A percentile compares a stretch with the other conserved stretches of the same genome.
phyloP scores from a whole-genome alignment of 805 yeast species.

The Wickerhamomyces mucosus region DNA sequence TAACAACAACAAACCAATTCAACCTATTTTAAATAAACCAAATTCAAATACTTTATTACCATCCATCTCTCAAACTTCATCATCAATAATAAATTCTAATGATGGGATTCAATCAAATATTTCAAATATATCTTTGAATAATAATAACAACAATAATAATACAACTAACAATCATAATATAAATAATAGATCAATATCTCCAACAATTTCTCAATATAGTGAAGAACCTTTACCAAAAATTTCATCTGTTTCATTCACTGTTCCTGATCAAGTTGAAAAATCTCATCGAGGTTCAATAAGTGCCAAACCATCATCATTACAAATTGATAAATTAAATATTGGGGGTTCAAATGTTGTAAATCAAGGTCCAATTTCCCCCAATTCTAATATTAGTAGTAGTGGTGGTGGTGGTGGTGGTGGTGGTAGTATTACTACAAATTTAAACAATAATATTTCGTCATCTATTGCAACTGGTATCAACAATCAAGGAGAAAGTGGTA shows the following conservation, averaged over 20 bases:
- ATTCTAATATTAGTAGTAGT: too few relatives aligned
- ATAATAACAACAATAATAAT: too few relatives aligned
- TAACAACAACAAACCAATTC: too few relatives aligned
- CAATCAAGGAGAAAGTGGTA: too few relatives aligned
- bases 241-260: constrained; percentile 36
- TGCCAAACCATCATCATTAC: constrained; percentile 37
- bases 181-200: neutral
- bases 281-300: constrained; percentile 50
- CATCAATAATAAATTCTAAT: neutral
- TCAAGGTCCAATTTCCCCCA: too few relatives aligned
- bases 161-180: neutral
- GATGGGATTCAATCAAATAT: too few relatives aligned
- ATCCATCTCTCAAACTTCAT: neutral
- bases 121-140: too few relatives aligned
- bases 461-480: too few relatives aligned
- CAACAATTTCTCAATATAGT: neutral
- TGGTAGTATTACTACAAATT: too few relatives aligned
- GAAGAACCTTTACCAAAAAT: constrained; percentile 2
- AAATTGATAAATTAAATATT: constrained; percentile 11
- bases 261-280: constrained; percentile 31
- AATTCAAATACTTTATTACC: neutral
- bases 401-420: too few relatives aligned
- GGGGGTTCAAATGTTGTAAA: too few relatives aligned
- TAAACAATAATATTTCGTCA: too few relatives aligned
- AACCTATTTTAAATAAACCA: constrained; percentile 10